Evolutionary conservation across 73 alveolate species (phyloP), one percentile per base, ranked within the genome.

Genomic region (Tetrahymena borealis): DNA sequence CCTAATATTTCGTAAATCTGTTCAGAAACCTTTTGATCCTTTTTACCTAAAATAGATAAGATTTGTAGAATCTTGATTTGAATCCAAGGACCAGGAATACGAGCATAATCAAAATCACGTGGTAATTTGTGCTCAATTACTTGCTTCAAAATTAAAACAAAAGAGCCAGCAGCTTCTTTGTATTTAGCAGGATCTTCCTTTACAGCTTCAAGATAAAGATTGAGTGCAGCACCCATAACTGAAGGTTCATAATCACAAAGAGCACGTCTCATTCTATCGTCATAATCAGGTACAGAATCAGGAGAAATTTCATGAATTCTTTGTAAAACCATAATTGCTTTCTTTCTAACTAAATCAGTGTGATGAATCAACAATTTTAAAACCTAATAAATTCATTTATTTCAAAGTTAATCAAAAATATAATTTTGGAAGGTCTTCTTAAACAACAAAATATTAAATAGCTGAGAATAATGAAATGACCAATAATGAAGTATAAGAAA

Each of bases 61-160:
- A 97, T 96, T 92, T 98, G 98, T 5, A 98, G 94, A 33, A 98
- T 91, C 85, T 97, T 98, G 78, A 97, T 98, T 95, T 98, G 98
- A 92, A 98, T 96, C 99, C 99, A 98, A n/a, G 99, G 99, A 24
- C 99, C 99, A 32, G 99, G 99, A 92, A 98, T 96, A 92, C 99
- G 92, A 92, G 98, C 99, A 95, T 98, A 98, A 92, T 98, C 99
- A 93, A 95, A 98, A 78, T 98, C 99, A 90, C 98, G 96, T 38
- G 99, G 99, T 91, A 98, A 96, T 94, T 98, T 96, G 96, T 94
- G 99, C 60, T 97, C 99, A 79, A 97, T 94, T 24, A 97, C 94
- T 95, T 97, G 96, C 92, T 97, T 97, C 79, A 97, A 90, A 91
- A 97, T 96, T 3, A 97, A 97, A 35, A 98, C 99, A 94, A 98